A percentile compares a stretch with the other conserved stretches of the same genome.
Conservation (phyloP, 176 grass and related monocot species). For the Tillandsia leiboldiana region DNA sequence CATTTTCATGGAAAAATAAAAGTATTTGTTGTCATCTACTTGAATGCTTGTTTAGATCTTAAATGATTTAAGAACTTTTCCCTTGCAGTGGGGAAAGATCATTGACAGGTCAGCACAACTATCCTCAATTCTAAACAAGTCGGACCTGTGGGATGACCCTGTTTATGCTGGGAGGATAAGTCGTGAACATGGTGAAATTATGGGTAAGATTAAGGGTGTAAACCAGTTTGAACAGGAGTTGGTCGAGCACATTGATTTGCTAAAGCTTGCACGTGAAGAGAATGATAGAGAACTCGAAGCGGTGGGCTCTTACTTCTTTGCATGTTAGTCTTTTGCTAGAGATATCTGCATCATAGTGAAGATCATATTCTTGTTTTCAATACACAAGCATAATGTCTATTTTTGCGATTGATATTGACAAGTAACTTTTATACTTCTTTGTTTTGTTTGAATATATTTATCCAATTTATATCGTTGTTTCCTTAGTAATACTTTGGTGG, state of each 20-base stretch:
- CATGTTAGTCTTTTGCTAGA: not conserved
- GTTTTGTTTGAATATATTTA: no score
- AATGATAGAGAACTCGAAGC: conserved; percentile 72
- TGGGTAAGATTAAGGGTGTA: conserved; percentile 78
- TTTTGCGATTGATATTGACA: no score
- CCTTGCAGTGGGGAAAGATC: conserved; percentile 65
- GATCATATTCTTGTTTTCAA: no score
- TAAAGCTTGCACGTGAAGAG: conserved; percentile 89
- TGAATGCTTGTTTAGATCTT: no score
- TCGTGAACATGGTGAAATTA: conserved; percentile 68
- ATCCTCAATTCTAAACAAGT: conserved; percentile 50
- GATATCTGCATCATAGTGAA: no score
- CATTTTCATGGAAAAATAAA: no score
- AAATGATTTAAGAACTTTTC: conserved; percentile 1
- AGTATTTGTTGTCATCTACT: no score
- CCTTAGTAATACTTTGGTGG: no score
- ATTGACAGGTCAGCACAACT: conserved; percentile 59
- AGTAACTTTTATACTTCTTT: no score
- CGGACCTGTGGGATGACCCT: conserved; percentile 90
- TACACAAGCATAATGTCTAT: no score
- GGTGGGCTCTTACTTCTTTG: conserved; percentile 37
- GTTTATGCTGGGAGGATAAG: conserved; percentile 71
- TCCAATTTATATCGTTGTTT: no score
- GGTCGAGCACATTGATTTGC: conserved; percentile 84
- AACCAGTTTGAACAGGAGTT: conserved; percentile 65